phyloP scores from a whole-genome alignment of 805 yeast genomes.

The Vanderwaltozyma yarrowii region DNA sequence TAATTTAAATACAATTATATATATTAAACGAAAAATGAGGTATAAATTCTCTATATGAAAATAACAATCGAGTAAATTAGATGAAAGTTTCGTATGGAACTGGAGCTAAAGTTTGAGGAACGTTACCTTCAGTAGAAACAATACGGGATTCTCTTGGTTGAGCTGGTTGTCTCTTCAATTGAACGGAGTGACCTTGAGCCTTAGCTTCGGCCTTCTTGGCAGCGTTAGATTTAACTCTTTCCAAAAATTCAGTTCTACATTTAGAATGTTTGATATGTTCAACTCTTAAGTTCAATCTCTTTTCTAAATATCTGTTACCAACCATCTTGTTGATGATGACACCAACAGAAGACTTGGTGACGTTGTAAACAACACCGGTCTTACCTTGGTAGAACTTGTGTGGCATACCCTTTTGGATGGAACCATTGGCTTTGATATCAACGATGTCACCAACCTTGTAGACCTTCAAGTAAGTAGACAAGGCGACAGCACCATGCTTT shows the following conservation, averaged over 20 bases:
- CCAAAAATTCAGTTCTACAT: slow-evolving; percentile 98
- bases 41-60: slow-evolving; percentile 1
- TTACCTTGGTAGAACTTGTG: slow-evolving; percentile 99
- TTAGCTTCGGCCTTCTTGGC: slow-evolving; percentile 89
- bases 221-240: slow-evolving; percentile 97
- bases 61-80: slow-evolving; percentile 37
- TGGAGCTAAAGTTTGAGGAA: slow-evolving; percentile 97
- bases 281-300: slow-evolving; percentile 96
- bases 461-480: slow-evolving; percentile 93
- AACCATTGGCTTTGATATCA: slow-evolving; percentile 98
- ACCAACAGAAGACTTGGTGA: slow-evolving; percentile 98
- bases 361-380: slow-evolving; percentile 98
- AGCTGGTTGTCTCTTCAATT: slow-evolving; percentile 97
- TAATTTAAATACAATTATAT: slow-evolving; percentile 4
- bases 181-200: slow-evolving; percentile 82
- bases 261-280: slow-evolving; percentile 99
- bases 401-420: slow-evolving; percentile 99
- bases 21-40: slow-evolving; percentile 1
- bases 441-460: slow-evolving; percentile 99
- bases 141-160: slow-evolving; percentile 91
- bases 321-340: slow-evolving; percentile 96
- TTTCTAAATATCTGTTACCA: slow-evolving; percentile 97
- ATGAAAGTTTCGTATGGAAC: slow-evolving; percentile 99
- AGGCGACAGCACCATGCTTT: slow-evolving; percentile 83
- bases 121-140: slow-evolving; percentile 70